Percentiles rank a stretch among this genome's conserved stretches.
phyloP scores from a whole-genome alignment of 1,284 basidiomycete genomes.

The Apiotrichum sp. region DNA sequence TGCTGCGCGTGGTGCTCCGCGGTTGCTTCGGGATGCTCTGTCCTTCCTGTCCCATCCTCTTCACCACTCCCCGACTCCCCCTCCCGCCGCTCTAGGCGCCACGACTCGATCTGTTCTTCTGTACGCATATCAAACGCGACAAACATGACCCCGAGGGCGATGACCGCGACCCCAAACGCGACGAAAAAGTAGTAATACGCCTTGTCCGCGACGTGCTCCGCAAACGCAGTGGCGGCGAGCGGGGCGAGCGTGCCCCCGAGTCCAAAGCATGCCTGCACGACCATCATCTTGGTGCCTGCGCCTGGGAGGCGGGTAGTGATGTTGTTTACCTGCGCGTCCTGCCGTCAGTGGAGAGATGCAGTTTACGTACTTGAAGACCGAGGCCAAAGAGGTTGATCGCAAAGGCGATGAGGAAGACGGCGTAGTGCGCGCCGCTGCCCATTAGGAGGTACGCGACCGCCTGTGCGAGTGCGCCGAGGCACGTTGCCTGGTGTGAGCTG shows the following conservation, averaged over 20 bases:
- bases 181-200: conserved; percentile 15
- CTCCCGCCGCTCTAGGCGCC: not conserved
- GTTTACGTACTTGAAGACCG: conserved; percentile 2
- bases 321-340: conserved; percentile 21
- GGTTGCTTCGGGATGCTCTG: too few species aligned
- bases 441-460: conserved; percentile 7
- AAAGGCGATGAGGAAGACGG: conserved; percentile 11
- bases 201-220: conserved; percentile 7
- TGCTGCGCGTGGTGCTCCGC: not conserved
- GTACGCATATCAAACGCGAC: conserved; percentile 14
- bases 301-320: conserved; percentile 15
- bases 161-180: conserved; percentile 12
- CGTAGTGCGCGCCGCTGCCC: conserved; percentile 12
- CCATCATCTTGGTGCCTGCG: conserved; percentile 15
- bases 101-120: conserved; percentile 16
- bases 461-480: conserved; percentile 4
- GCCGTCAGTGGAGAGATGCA: not conserved
- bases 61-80: not conserved
- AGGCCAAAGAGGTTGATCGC: conserved; percentile 14
- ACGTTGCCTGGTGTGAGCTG: conserved; percentile 1
- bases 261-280: conserved; percentile 40
- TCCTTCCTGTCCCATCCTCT: too few species aligned
- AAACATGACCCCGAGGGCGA: conserved; percentile 7
- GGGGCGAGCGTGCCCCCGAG: conserved; percentile 58
- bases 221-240: conserved; percentile 60